Percentiles rank a stretch among this genome's conserved stretches.
Conservation (phyloP, 352 stramenopile genomes). For the Globisporangium emineosum region DNA sequence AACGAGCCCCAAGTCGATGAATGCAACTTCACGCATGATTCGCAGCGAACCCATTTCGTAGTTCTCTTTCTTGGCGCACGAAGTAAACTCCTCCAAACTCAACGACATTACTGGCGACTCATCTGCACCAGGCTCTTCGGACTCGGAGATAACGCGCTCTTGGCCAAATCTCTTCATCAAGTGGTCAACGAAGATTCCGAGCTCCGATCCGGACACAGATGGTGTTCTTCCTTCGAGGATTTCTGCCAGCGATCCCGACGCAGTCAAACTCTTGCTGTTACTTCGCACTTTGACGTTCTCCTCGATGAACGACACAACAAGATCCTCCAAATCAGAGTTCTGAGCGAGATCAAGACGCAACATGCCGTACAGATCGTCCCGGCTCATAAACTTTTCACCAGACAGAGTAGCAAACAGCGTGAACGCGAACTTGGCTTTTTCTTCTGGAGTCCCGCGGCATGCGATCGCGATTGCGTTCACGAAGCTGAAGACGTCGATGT, state of each 20-base stretch:
- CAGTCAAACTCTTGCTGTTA: conserved; percentile 38
- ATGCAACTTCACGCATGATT: conserved; percentile 84
- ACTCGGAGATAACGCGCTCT: conserved; percentile 26
- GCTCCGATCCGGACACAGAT: conserved; percentile 73
- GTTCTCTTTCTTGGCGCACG: conserved; percentile 58
- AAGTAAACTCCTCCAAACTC: conserved; percentile 65
- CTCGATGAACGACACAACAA: conserved; percentile 65
- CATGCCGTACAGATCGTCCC: conserved; percentile 83
- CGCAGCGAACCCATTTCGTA: conserved; percentile 78
- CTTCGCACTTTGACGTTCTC: conserved; percentile 45
- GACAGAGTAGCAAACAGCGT: conserved; percentile 66
- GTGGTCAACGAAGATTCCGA: conserved; percentile 76
- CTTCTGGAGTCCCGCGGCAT: conserved; percentile 61
- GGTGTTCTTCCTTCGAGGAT: conserved; percentile 58
- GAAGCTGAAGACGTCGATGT: conserved; percentile 88
- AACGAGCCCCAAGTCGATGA: conserved; percentile 77
- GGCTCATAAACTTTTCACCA: conserved; percentile 54
- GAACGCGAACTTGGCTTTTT: conserved; percentile 81
- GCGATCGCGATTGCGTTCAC: conserved; percentile 77
- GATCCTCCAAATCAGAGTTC: conserved; percentile 62
- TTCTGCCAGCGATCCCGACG: conserved; percentile 48
- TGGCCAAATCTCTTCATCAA: conserved; percentile 61
- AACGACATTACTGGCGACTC: conserved; percentile 38
- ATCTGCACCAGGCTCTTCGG: conserved; percentile 22
- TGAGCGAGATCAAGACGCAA: conserved; percentile 78